These are phyloP conservation scores for Neopestalotiopsis sp. DNA, from an alignment of 2,329 filamentous ascomycete species.

Conservation along the genomic window DNA sequence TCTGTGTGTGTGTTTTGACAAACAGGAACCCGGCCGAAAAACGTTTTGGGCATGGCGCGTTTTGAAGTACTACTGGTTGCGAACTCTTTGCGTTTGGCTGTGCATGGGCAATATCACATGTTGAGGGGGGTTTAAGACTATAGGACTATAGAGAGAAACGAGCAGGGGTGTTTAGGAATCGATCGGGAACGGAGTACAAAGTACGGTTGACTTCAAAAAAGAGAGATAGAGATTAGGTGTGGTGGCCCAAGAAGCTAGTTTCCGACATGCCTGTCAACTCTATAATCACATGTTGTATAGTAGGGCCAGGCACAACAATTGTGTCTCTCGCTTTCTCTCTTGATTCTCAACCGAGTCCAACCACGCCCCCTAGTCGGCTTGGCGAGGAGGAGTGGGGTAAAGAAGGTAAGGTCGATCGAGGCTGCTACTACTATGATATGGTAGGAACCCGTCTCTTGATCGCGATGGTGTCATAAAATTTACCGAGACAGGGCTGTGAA, in stretches of 20 bases:
- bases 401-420: not conserved
- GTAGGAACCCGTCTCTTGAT: conserved; percentile 10
- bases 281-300: conserved; percentile 18
- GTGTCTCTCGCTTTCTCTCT: too few species aligned
- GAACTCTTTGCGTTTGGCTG: not conserved
- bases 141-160: not conserved
- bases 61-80: not conserved
- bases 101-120: not conserved
- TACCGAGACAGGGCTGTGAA: not conserved
- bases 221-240: not conserved
- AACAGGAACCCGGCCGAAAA: not conserved
- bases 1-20: too few species aligned
- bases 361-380: not conserved
- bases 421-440: not conserved
- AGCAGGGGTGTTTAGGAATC: not conserved
- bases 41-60: not conserved
- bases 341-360: not conserved
- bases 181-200: not conserved
- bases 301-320: not conserved
- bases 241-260: not conserved
- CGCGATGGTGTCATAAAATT: conserved; percentile 15
- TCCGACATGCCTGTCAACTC: conserved; percentile 15
- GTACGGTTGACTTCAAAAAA: not conserved
- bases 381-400: not conserved
- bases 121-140: not conserved